Conservation (phyloP, 768 basidiomycete species). For the Chiua virens region DNA sequence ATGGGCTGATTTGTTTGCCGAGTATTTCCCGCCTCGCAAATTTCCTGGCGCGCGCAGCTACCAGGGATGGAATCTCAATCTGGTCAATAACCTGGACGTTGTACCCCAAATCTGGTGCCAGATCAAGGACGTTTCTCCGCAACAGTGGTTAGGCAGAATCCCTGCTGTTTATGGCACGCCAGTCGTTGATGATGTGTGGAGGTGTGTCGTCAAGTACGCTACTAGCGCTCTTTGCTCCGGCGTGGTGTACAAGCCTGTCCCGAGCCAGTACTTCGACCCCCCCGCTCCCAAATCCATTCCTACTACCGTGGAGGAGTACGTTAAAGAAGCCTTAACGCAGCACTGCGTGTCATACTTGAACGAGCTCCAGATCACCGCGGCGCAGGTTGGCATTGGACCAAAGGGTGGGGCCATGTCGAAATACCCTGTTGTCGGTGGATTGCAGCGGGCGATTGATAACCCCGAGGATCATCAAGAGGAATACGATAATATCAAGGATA, state of each 20-base stretch:
- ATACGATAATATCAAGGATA: too few relatives aligned
- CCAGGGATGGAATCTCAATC: slow-evolving; percentile 19
- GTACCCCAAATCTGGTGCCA: slow-evolving; percentile 15
- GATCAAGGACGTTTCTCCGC: not conserved
- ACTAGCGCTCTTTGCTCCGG: not conserved
- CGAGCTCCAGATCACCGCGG: too few relatives aligned
- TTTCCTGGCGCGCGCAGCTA: not conserved
- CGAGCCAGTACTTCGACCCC: slow-evolving; percentile 1
- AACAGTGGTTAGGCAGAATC: slow-evolving; percentile 16
- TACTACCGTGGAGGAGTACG: not conserved
- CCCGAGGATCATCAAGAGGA: too few relatives aligned
- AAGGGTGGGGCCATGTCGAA: too few relatives aligned
- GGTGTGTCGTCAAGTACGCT: not conserved
- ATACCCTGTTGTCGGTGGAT: too few relatives aligned
- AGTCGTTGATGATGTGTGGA: not conserved
- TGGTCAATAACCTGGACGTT: slow-evolving; percentile 15
- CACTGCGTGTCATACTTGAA: too few relatives aligned
- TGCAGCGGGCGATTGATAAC: too few relatives aligned
- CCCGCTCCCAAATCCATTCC: not conserved
- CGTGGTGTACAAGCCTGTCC: slow-evolving; percentile 7
- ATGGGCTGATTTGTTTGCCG: slow-evolving; percentile 3
- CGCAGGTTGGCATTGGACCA: too few relatives aligned
- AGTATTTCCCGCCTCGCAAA: slow-evolving; percentile 1
- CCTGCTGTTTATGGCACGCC: slow-evolving; percentile 11
- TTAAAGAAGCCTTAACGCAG: too few relatives aligned